Evolutionary conservation across 768 basidiomycete species (phyloP), one percentile per base, ranked within the genome.

Genomic region (Butyriboletus loyo): DNA sequence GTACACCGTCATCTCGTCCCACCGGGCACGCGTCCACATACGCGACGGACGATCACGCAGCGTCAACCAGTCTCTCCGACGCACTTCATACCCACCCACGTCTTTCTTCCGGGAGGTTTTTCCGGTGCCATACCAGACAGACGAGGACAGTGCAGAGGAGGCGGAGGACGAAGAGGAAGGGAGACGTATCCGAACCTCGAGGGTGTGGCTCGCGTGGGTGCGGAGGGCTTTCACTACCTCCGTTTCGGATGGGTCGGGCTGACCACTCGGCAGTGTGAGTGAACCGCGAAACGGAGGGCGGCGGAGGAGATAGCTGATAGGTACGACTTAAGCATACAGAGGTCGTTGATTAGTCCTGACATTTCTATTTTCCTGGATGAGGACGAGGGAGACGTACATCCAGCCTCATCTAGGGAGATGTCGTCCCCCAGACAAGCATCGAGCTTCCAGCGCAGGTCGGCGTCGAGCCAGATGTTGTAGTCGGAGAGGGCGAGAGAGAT

Each of bases 1-100:
- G 60, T 92, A 93, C 10, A 86, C 57, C 0, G 85, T 88, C 49
- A 78, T 59, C 2, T 74, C 64, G 9, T 87, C 79, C 89, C 90
- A 92, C 13, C 82, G 75, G 13, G 64, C 66, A 61, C 77, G 62
- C 52, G 65, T 59, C 49, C 61, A 70, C 64, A 53, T 60, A 58
- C 44, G 67, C 46, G 48, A 63, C 39, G 34, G 58, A 51, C 46
- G 62, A 35, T 55, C 61, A 21, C 38, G 59, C 44, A 58, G 53
- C 28, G 28, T 57, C 17, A 58, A 58, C 78, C 75, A 78, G 52
- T 75, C 74, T 52, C 75, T 80, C 51, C 82, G 70, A 13, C 87
- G 77, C 11, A 89, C 69, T 72, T 91, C 84, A 56, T 86, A 92
- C 13, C 81, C 80, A 1, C 84, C 83, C 6, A 64, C 50, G 25